phyloP scores from a whole-genome alignment of 768 basidiomycete genomes.

The Leucosporidium creatinivorum region DNA sequence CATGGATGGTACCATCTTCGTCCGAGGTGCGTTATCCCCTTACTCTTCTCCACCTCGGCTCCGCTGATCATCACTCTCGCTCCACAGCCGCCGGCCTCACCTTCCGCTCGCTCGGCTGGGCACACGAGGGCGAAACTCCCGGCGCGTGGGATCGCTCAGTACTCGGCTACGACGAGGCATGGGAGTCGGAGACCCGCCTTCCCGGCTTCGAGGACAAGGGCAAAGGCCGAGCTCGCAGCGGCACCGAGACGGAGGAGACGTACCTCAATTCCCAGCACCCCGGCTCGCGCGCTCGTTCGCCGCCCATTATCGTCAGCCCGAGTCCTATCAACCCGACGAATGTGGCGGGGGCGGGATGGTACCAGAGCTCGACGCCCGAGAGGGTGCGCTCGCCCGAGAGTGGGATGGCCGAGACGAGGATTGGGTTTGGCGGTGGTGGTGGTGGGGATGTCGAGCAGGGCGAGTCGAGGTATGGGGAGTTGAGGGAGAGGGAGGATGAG shows the following conservation, averaged over 20 bases:
- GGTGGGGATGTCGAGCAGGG: neutral
- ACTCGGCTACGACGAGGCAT: conserved; percentile 33
- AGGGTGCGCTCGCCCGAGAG: neutral
- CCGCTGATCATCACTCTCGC: too few relatives aligned
- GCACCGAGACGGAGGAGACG: neutral
- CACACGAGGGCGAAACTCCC: conserved; percentile 27
- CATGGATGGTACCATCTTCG: conserved; percentile 36
- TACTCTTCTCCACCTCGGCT: neutral
- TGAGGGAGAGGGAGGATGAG: conserved; percentile 6
- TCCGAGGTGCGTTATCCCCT: conserved; percentile 20
- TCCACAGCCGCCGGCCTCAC: conserved; percentile 29
- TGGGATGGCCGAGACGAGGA: conserved; percentile 1
- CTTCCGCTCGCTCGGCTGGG: conserved; percentile 34
- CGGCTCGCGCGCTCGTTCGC: neutral
- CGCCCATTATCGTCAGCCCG: too few relatives aligned
- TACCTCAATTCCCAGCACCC: neutral
- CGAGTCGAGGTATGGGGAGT: conserved; percentile 4
- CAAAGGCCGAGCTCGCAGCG: conserved; percentile 2
- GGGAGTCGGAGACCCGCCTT: conserved; percentile 22
- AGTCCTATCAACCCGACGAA: too few relatives aligned
- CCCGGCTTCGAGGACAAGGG: conserved; percentile 20
- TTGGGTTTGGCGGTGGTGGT: neutral
- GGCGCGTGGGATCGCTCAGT: conserved; percentile 31
- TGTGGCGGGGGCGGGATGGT: neutral
- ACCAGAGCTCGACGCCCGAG: neutral